Evolutionary conservation across 1,284 basidiomycete species (phyloP).

Genomic region (Coniophora puteana): DNA sequence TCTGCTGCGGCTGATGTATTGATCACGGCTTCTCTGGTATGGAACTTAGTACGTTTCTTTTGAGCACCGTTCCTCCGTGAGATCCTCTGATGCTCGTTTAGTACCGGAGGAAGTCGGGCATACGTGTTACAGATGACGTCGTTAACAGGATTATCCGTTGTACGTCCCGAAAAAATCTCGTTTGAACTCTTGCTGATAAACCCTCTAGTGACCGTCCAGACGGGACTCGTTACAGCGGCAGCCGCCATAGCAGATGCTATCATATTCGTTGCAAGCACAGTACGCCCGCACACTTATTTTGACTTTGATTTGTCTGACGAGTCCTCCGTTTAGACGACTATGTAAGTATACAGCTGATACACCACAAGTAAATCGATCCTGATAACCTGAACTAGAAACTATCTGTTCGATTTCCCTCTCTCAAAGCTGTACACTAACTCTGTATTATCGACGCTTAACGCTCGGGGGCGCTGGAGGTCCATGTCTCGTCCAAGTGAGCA

Average conservation of each 20-base stretch:
- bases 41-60: conserved; percentile 34
- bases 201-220: conserved; percentile 17
- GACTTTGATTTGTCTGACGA: conserved; percentile 10
- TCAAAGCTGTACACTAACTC: conserved; percentile 10
- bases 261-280: conserved; percentile 9
- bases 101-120: conserved; percentile 15
- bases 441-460: conserved; percentile 9
- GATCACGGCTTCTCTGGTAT: conserved; percentile 42
- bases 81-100: conserved; percentile 1
- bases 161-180: conserved; percentile 3
- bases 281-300: conserved; percentile 13
- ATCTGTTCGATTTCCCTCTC: conserved; percentile 9
- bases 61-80: background rate
- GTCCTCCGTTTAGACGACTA: no score
- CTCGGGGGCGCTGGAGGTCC: conserved; percentile 5
- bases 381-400: conserved; percentile 10
- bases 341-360: no score
- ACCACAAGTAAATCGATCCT: no score
- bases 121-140: conserved; percentile 11
- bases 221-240: conserved; percentile 15
- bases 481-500: no score
- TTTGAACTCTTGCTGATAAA: background rate
- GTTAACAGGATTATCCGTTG: conserved; percentile 16
- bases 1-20: conserved; percentile 42
- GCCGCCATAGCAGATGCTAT: conserved; percentile 13